Percentiles rank a stretch among this genome's conserved stretches.
Evolutionary conservation across 352 stramenopile species (phyloP).

Genomic region (Globisporangium perplexum): DNA sequence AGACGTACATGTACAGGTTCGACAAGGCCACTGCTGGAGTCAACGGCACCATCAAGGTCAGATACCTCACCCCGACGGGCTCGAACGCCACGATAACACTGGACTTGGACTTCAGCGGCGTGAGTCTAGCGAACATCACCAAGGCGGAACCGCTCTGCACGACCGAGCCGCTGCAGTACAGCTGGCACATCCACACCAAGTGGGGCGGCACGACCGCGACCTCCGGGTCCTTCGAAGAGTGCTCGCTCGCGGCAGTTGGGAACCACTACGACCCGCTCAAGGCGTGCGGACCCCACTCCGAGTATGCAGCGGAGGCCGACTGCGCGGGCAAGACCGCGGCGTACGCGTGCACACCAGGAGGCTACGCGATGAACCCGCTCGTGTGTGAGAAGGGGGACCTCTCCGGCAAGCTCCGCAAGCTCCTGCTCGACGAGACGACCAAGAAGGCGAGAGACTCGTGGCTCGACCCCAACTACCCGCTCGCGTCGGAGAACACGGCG

Average conservation of each 20-base stretch:
- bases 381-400: constrained; percentile 38
- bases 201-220: constrained; percentile 16
- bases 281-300: constrained; percentile 30
- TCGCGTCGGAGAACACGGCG: constrained; percentile 29
- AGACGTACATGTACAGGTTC: constrained; percentile 39
- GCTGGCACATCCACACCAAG: constrained; percentile 33
- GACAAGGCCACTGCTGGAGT: constrained; percentile 25
- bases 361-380: constrained; percentile 17
- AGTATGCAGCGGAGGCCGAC: constrained; percentile 16
- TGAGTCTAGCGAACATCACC: constrained; percentile 19
- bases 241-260: constrained; percentile 13
- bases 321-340: constrained; percentile 4
- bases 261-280: constrained; percentile 37
- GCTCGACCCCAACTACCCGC: constrained; percentile 40
- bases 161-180: constrained; percentile 17
- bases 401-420: constrained; percentile 30
- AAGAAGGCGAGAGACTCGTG: constrained; percentile 22
- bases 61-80: constrained; percentile 18
- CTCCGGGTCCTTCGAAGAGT: constrained; percentile 20
- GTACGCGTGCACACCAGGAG: constrained; percentile 24
- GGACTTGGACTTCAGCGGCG: constrained; percentile 32
- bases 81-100: constrained; percentile 25
- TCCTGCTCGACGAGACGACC: constrained; percentile 24
- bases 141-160: constrained; percentile 35
- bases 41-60: constrained; percentile 27